These are phyloP conservation scores for Pythium vanterpoolii DNA, from an alignment of 352 stramenopile genomes.

Conservation along the genomic window DNA sequence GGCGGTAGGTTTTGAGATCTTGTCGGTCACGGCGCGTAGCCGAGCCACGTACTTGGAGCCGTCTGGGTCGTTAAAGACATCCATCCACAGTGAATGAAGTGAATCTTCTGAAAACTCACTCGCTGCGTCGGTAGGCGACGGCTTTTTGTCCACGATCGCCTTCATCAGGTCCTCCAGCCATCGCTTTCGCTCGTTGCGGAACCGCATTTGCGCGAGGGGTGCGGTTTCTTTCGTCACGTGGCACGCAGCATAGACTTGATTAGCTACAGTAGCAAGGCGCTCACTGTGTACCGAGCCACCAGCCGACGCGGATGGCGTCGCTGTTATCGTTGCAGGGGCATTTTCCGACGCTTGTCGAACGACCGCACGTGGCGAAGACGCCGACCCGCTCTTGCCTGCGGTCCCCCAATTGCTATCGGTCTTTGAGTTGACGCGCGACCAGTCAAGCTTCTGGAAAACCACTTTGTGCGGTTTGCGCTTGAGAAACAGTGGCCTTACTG, in stretches of 20 bases:
- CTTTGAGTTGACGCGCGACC: slow-evolving; percentile 51
- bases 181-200: slow-evolving; percentile 11
- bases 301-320: not conserved
- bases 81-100: slow-evolving; percentile 18
- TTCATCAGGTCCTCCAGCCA: not conserved
- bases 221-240: slow-evolving; percentile 14
- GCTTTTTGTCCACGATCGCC: not conserved
- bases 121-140: not conserved
- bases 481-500: slow-evolving; percentile 36
- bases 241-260: slow-evolving; percentile 12
- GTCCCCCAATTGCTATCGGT: slow-evolving; percentile 45
- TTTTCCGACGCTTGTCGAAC: no score
- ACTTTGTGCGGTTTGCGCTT: slow-evolving; percentile 71
- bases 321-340: not conserved
- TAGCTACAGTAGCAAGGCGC: not conserved
- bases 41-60: slow-evolving; percentile 6
- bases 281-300: not conserved
- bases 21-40: not conserved
- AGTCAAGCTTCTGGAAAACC: slow-evolving; percentile 62
- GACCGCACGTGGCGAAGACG: not conserved
- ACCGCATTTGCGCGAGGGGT: slow-evolving; percentile 24
- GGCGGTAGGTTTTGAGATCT: not conserved
- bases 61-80: slow-evolving; percentile 12
- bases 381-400: not conserved
- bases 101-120: not conserved